Conservation (phyloP, 208 protist genomes). For the Trypanosoma melophagium region DNA sequence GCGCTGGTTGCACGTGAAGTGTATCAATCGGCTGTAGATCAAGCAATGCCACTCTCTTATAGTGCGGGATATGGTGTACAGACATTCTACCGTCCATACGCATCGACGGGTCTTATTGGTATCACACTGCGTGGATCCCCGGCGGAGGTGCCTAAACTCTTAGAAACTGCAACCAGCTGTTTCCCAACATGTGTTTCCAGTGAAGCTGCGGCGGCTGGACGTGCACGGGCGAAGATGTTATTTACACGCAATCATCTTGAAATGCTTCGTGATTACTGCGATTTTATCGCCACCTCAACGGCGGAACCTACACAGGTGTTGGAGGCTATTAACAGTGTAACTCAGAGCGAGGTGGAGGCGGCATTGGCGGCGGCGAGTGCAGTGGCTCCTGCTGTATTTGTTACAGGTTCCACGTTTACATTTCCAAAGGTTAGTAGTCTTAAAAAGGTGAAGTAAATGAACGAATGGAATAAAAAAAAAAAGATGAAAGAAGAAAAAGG, state of each 20-base stretch:
- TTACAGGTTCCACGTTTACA: slow-evolving; percentile 58
- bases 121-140: slow-evolving; percentile 69
- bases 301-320: slow-evolving; percentile 37
- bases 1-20: slow-evolving; percentile 70
- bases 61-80: slow-evolving; percentile 45
- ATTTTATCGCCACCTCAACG: slow-evolving; percentile 77
- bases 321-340: slow-evolving; percentile 54
- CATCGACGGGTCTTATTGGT: slow-evolving; percentile 72
- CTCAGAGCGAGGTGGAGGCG: slow-evolving; percentile 55
- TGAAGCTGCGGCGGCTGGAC: slow-evolving; percentile 31
- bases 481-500: too few species aligned
- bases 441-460: slow-evolving; percentile 36
- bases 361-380: slow-evolving; percentile 34
- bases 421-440: slow-evolving; percentile 58
- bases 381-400: slow-evolving; percentile 56
- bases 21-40: slow-evolving; percentile 44
- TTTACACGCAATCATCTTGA: slow-evolving; percentile 55
- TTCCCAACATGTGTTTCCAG: slow-evolving; percentile 46
- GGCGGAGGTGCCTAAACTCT: slow-evolving; percentile 33
- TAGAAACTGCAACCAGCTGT: slow-evolving; percentile 35
- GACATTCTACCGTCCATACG: slow-evolving; percentile 82
- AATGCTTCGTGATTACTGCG: slow-evolving; percentile 74
- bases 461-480: not conserved
- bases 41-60: slow-evolving; percentile 21
- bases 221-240: slow-evolving; percentile 43